Evolutionary conservation across 208 protist species (phyloP).

Genomic region (Borovskyia barvae): DNA sequence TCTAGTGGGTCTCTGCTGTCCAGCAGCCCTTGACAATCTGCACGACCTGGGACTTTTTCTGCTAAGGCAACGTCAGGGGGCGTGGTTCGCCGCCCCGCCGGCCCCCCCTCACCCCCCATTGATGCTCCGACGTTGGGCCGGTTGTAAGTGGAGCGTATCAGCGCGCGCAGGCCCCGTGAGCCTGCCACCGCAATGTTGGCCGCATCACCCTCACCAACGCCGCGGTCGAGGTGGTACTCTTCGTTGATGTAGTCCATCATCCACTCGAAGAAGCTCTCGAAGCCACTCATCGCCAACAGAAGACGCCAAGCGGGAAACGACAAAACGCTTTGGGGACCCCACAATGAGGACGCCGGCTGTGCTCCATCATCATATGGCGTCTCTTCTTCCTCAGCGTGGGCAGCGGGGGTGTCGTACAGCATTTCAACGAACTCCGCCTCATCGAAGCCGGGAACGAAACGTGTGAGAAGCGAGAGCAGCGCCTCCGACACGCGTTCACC

Average conservation of each 20-base stretch:
- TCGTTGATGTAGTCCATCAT: slow-evolving; percentile 87
- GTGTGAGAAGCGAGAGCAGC: slow-evolving; percentile 43
- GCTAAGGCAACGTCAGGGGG: no score
- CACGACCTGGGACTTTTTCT: no score
- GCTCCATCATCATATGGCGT: background rate
- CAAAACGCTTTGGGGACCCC: slow-evolving; percentile 40
- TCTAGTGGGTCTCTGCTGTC: no score
- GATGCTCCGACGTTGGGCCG: background rate
- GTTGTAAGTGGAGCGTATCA: slow-evolving; percentile 60
- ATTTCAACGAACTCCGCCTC: slow-evolving; percentile 76
- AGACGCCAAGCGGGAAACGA: slow-evolving; percentile 81
- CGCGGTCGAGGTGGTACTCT: slow-evolving; percentile 57
- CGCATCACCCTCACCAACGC: slow-evolving; percentile 11
- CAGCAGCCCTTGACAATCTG: no score
- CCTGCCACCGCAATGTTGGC: slow-evolving; percentile 46
- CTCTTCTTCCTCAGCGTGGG: slow-evolving; percentile 6
- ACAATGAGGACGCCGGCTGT: background rate
- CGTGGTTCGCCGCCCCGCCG: background rate
- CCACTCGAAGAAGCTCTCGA: slow-evolving; percentile 75
- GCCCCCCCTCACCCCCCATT: background rate
- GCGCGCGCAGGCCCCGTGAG: slow-evolving; percentile 64
- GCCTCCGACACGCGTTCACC: slow-evolving; percentile 41
- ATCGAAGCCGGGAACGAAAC: slow-evolving; percentile 58
- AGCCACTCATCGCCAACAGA: slow-evolving; percentile 73
- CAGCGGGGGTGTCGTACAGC: slow-evolving; percentile 64